A percentile compares a stretch with the other conserved stretches of the same genome.
Evolutionary conservation across 345 rosid species (phyloP).

Genomic region (Gossypium australe): DNA sequence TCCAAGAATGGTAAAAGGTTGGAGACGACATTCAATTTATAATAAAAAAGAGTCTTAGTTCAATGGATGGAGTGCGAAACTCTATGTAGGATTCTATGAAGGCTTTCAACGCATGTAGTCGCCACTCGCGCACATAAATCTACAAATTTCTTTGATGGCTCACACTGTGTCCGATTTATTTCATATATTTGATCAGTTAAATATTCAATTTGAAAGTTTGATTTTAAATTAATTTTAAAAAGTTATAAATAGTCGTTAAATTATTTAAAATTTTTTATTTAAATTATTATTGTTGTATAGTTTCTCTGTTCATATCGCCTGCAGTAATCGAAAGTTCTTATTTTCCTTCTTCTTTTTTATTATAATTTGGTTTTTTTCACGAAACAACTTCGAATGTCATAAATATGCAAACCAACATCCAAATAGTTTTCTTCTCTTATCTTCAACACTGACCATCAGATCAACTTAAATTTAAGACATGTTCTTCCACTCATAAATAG

Average conservation of each 20-base stretch:
- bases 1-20: neutral
- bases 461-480: fast-evolving
- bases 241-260: no score
- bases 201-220: no score
- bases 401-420: fast-evolving
- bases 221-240: no score
- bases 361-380: no score
- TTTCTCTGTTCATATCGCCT: fast-evolving
- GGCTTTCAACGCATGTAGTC: neutral
- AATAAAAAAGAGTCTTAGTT: neutral
- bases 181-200: no score
- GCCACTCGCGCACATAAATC: neutral
- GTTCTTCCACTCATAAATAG: fast-evolving
- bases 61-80: neutral
- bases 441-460: no score
- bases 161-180: no score
- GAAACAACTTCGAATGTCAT: no score
- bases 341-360: fast-evolving
- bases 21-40: neutral
- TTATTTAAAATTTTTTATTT: no score
- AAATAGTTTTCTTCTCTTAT: no score
- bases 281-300: no score
- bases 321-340: fast-evolving
- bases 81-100: neutral
- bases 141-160: no score